Base-by-base conservation (phyloP, 192 early-diverging fungal genomes). In the Entomortierella parvispora region DNA sequence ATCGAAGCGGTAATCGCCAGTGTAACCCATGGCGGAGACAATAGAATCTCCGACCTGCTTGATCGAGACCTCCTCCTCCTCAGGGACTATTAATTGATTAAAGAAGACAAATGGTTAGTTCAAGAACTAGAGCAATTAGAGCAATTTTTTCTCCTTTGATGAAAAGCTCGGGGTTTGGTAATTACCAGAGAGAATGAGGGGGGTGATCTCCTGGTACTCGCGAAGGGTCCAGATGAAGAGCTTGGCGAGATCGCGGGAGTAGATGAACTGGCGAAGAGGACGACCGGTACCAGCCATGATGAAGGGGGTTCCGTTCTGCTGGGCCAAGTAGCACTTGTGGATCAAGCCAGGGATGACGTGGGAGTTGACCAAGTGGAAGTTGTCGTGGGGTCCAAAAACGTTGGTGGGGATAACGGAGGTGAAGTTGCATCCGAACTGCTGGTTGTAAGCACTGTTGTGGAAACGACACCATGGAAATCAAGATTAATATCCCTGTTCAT, bases 371-470 rank as follows among this genome's bases (percentile, higher is more conserved):
- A 94, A 82, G 68, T 89, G 68, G 62, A 87, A 94, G 83, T 93
- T 93, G 63, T 94, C 93, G 61, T 92, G 82, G 50, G 91, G 90
- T 58, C 93, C 93, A 68, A 92, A 94, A 37, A 94, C 85, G 62
- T 94, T 94, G 55, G 92, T 93, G 56, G 93, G 93, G 66, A 94
- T 89, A 55, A 91, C 90, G 1, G 90, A 91, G 37, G 93, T 94
- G 62, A 90, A 94, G 43, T 91, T 69, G 79, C 88, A 88, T 56
- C 93, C 93, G 75, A 87, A 92, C 78, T 94, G 93, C 32, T 93
- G 87, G 63, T 89, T 44, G 70, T 93, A 94, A 42, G 91, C 86
- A 62, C 91, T 93, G 49, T 52, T 15, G 14, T 14, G 25, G 33
- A 31, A 33, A 58, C 10, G 20, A 47, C 1, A 44, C 12, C 45